Conservation (phyloP, 805 yeast species). For the Lipomyces yamadae region DNA sequence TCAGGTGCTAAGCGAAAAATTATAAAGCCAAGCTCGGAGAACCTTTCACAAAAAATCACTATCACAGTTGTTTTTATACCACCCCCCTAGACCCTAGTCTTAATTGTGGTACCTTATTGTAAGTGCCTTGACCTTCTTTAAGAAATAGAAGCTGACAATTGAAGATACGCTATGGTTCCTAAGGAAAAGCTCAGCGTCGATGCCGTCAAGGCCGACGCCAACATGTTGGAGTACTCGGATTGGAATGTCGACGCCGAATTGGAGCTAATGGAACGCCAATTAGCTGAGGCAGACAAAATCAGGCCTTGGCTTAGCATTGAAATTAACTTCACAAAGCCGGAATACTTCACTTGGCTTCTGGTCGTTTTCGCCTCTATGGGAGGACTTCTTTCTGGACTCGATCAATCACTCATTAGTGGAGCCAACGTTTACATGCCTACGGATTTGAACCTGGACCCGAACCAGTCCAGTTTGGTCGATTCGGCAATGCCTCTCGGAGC, state of each 20-base stretch:
- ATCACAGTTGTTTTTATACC: background rate
- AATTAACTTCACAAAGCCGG: slow-evolving; percentile 50
- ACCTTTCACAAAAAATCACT: background rate
- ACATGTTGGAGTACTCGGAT: slow-evolving; percentile 8
- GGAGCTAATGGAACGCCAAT: slow-evolving; percentile 7
- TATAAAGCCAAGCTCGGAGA: background rate
- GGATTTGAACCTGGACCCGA: slow-evolving; percentile 49
- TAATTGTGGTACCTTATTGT: background rate
- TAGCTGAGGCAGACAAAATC: slow-evolving; percentile 14
- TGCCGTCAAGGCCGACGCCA: slow-evolving; percentile 12
- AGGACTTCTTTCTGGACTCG: slow-evolving; percentile 68
- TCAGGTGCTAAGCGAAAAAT: background rate
- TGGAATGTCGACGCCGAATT: slow-evolving; percentile 14
- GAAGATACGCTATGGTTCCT: background rate
- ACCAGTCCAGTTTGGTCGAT: slow-evolving; percentile 58
- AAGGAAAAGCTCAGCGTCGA: background rate
- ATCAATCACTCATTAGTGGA: slow-evolving; percentile 70
- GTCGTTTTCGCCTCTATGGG: slow-evolving; percentile 66
- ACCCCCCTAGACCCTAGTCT: background rate
- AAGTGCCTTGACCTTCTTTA: background rate
- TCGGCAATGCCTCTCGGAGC: slow-evolving; percentile 74
- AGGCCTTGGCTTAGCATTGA: slow-evolving; percentile 14
- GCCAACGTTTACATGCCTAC: slow-evolving; percentile 59
- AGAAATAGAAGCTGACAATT: background rate
- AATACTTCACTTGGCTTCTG: slow-evolving; percentile 54